Base-by-base conservation (phyloP, 345 rosid genomes). In the Triadica sebifera region DNA sequence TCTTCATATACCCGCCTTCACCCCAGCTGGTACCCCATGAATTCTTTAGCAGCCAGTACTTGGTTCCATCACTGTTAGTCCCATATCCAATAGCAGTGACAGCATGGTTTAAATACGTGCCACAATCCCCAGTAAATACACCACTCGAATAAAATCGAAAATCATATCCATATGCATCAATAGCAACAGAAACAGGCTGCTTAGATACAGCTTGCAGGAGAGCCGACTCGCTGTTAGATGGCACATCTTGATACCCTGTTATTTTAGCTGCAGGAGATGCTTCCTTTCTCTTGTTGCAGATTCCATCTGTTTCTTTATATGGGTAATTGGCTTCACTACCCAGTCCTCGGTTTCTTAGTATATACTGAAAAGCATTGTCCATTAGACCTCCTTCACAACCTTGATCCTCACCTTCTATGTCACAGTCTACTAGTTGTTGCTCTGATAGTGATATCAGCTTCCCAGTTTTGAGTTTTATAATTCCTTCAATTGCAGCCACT, bases 1-100 rank as follows among this genome's bases (percentile, higher is more conserved):
- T 74, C 84, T 81, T 86, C 51, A 88, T 84, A 60, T 79, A 88
- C 41, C 92, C 95, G 7, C 46, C 17, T 63, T 90, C 92, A 2
- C 89, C 90, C 90, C 91, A 90, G 34, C 69, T 22, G 0, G 50
- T 29, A 4, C 92, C 92, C 91, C 95, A 88, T 2, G 95, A 90
- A 67, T 88, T 88, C 89, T 88, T 88, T 16, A 83, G 78, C 76
- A 85, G 50, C 91, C 89, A 89, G 57, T 88, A 88, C 75, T 84
- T 83, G 3, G 75, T 74, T 38, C 89, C 90, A 6, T 74, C 82
- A 0, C n/a, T 17, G 52, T 41, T 71, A 20, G 68, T 71, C 13
- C 90, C 92, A 2, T 88, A 90, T n/a, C 95, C 95, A 43, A 90
- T 78, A 0, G 84, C 69, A 1, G 89, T 84, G 37, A 87, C 85